Evolutionary conservation across 2,329 filamentous ascomycete species (phyloP), one percentile per base, ranked within the genome.

Genomic region (Aspergillus proliferans): DNA sequence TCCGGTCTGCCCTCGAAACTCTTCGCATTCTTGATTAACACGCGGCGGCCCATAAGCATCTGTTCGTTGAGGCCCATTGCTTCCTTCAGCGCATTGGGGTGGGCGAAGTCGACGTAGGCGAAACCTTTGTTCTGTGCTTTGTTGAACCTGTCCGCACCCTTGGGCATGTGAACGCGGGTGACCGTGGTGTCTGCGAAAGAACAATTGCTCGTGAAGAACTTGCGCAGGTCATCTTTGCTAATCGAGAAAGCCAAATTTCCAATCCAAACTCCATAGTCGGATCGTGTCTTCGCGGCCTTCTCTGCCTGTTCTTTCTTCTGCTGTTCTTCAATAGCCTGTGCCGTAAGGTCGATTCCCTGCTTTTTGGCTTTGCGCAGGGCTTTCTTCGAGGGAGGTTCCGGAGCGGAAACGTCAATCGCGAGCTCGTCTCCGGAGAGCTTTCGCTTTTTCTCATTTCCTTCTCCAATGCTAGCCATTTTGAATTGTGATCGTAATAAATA

Each of bases 331-430:
- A 60, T 58, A 22, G 58, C 34, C 44, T 59, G 52, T 10, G 57
- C 45, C 40, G 47, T 44, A 46, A 58, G 52, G 6, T 58, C 52
- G 9, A 52, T 47, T 10, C 52, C 52, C 50, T 64, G 64, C 73
- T 95, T 96, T 71, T 96, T 97, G 50, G 94, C 82, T 53, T 85
- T 85, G 66, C 93, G 89, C 58, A 90, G 82, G 53, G 88, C 90
- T 67, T 93, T 94, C 71, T 97, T 98, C 30, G 93, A 97, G 1
- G 89, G 88, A 18, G 93, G 93, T 65, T 97, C 91, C 22, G 93
- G 93, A n/a, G 87, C 84, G 55, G 76, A 78, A 54, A 98, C 74
- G 67, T 98, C 88, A 65, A 98, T 90, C 69, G 95, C 89, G 62
- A 98, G 86, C 61, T 91, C 87, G 21, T 66, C 52, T 34, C 62